A percentile compares a stretch with the other conserved stretches of the same genome.
phyloP scores from a whole-genome alignment of 331 rosid genomes.

The Prunus yedoensis region DNA sequence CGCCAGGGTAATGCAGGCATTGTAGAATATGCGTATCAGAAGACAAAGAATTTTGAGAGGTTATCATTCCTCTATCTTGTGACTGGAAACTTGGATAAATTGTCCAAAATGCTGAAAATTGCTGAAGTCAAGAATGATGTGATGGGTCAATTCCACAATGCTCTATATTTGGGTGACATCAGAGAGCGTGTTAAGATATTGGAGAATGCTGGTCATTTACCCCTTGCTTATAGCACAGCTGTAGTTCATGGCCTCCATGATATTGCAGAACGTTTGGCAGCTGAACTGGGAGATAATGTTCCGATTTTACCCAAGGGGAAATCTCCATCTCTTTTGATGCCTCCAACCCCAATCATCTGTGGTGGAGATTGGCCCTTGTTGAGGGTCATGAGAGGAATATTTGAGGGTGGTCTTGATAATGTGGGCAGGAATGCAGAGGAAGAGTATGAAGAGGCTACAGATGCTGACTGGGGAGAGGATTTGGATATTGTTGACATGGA shows the following conservation, averaged over 20 bases:
- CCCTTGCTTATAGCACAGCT: conserved; percentile 28
- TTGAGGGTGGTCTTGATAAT: conserved; percentile 20
- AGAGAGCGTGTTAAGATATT: conserved; percentile 25
- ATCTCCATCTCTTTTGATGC: conserved; percentile 20
- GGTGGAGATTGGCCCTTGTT: conserved; percentile 33
- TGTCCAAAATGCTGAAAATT: conserved; percentile 26
- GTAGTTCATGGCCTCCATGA: conserved; percentile 24
- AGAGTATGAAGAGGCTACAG: conserved; percentile 17
- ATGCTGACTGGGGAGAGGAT: conserved; percentile 16
- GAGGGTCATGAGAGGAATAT: conserved; percentile 18
- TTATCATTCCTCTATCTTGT: conserved; percentile 28
- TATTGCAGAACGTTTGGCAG: conserved; percentile 16
- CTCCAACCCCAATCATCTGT: conserved; percentile 22
- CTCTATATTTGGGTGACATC: conserved; percentile 24
- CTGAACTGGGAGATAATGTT: conserved; percentile 26
- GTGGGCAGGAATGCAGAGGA: conserved; percentile 17
- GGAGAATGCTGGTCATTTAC: conserved; percentile 27
- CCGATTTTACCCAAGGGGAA: conserved; percentile 17
- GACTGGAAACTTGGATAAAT: conserved; percentile 24
- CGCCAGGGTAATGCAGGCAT: conserved; percentile 25
- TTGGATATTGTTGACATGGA: conserved; percentile 18
- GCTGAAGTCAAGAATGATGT: conserved; percentile 31
- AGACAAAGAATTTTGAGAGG: conserved; percentile 28
- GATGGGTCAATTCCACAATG: conserved; percentile 30
- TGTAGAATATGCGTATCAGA: conserved; percentile 26